These are phyloP conservation scores for Hyparrhenia diplandra DNA, from an alignment of 176 grass and related monocot species.

Conservation along the genomic window DNA sequence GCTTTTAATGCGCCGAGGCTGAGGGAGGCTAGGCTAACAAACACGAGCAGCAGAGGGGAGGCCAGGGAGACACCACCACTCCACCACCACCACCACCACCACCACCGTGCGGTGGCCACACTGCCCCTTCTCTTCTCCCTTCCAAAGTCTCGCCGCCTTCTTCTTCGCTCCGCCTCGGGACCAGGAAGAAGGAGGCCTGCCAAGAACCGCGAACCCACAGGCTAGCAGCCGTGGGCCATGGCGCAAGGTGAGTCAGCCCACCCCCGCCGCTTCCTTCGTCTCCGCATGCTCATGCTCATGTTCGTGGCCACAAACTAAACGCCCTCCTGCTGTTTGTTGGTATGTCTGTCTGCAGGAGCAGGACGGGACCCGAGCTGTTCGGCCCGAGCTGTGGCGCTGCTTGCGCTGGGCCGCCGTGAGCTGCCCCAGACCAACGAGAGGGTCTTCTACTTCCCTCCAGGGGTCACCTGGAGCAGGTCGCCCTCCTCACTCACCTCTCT, in stretches of 20 bases:
- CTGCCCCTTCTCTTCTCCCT: background rate
- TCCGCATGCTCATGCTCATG: background rate
- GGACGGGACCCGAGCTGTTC: slow-evolving; percentile 45
- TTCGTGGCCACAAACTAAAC: background rate
- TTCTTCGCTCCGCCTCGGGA: background rate
- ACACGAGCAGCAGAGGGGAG: background rate
- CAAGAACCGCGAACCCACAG: background rate
- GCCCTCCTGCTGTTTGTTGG: background rate
- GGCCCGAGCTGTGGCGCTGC: slow-evolving; percentile 83
- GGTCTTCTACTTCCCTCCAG: slow-evolving; percentile 97
- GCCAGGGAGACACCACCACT: background rate
- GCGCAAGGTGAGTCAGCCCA: slow-evolving; percentile 31
- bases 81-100: background rate
- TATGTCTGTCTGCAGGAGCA: background rate
- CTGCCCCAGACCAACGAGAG: slow-evolving; percentile 61
- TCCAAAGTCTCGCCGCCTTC: no score
- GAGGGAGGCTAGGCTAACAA: slow-evolving; percentile 31
- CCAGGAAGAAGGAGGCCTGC: background rate
- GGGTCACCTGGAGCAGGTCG: slow-evolving; percentile 81
- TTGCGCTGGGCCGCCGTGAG: slow-evolving; percentile 88
- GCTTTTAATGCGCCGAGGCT: slow-evolving; percentile 35
- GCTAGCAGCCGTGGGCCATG: slow-evolving; percentile 33
- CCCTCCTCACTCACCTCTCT: background rate
- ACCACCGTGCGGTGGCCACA: slow-evolving; percentile 25
- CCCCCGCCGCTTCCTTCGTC: background rate